Evolutionary conservation across 2,329 filamentous ascomycete genomes (phyloP), one percentile per base, ranked within the genome.

Genomic region (Phyllosticta capitalensis): DNA sequence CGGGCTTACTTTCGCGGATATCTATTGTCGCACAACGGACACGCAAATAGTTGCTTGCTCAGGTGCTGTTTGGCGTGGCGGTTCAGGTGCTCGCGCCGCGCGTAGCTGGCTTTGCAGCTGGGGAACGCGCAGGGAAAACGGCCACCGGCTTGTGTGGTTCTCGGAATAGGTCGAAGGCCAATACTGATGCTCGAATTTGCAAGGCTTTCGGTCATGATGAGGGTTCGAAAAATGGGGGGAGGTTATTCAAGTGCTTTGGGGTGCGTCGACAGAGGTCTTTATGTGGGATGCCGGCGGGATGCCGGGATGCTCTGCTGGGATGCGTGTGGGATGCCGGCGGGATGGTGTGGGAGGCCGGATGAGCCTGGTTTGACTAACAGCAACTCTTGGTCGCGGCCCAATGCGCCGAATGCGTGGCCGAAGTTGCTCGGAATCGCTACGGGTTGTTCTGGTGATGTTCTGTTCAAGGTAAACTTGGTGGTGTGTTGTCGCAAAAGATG

Each of bases 31-130:
- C 56, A 58, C 9, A 53, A 53, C 30, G 38, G 45, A 33, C 56
- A 58, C 3, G 50, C 30, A 48, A 33, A 53, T 19, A 26, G 21
- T 2, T 50, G 56, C n/a, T 52, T 50, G 17, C 48, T 48, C 19
- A 51, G 33, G 50, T 58, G 56, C 50, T 58, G 56, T n/a, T 52
- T 50, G 3, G 51, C 50, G 19, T 58, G 56, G 20, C 56, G 56
- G 12, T 58, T 58, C 10, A 58, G 50, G 17, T 58, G 56, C 33
- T 58, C 56, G n/a, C 53, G 52, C 7, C 56, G 56, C 24, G 50
- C 50, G 56, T 58, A 58, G 21, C 50, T 24, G 7, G 56, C 52
- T 5, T n/a, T 49, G 48, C 56, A 58, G 50, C 56, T 30, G 21
- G 56, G 56, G 14, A 26, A 52, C 9, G 51, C 20, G 56, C 56